Conservation (phyloP, 768 basidiomycete genomes). For the Suillus subaureus region DNA sequence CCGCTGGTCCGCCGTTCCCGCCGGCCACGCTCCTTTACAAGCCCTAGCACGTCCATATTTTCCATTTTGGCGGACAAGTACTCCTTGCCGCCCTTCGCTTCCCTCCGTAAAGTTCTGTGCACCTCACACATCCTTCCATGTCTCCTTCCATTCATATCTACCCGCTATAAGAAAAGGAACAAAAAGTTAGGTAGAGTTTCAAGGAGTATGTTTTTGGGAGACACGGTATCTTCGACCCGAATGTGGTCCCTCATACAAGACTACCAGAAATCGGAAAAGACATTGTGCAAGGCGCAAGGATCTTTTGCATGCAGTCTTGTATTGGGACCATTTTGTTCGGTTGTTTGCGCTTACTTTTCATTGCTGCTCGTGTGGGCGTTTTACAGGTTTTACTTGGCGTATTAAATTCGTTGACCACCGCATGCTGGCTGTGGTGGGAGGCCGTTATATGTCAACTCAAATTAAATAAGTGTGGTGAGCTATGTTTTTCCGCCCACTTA, state of each 20-base stretch:
- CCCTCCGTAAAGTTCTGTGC: too few relatives aligned
- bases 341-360: slow-evolving; percentile 50
- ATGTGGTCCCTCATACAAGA: neutral
- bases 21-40: too few relatives aligned
- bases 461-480: neutral
- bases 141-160: too few relatives aligned
- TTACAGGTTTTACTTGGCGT: neutral
- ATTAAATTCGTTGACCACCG: neutral
- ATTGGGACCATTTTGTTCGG: slow-evolving; percentile 89
- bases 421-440: neutral
- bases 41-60: too few relatives aligned
- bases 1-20: too few relatives aligned
- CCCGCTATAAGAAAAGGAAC: too few relatives aligned
- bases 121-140: too few relatives aligned
- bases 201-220: neutral
- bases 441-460: neutral
- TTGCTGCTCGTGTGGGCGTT: slow-evolving; percentile 24
- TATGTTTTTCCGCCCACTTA: neutral
- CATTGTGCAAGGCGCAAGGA: slow-evolving; percentile 69
- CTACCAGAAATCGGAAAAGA: neutral
- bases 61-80: too few relatives aligned
- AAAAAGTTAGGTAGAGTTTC: too few relatives aligned
- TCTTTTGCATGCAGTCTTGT: slow-evolving; percentile 77
- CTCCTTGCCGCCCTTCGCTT: too few relatives aligned
- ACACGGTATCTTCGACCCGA: neutral